phyloP scores from a whole-genome alignment of 495 filamentous ascomycete genomes.

The Aspergillus homomorphus region DNA sequence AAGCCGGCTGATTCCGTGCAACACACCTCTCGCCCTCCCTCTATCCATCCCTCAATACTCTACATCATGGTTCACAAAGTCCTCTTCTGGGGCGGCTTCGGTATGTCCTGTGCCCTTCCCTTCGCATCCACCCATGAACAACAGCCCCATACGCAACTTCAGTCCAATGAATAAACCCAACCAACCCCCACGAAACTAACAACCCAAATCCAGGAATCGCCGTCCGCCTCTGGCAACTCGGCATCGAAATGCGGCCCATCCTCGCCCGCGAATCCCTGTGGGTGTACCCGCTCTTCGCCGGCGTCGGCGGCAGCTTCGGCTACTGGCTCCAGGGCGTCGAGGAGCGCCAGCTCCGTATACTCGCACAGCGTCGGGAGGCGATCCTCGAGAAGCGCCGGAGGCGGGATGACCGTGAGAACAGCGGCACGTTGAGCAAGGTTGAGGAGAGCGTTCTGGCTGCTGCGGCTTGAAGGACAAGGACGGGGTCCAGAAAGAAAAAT shows the following conservation, averaged over 20 bases:
- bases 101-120: constrained; percentile 48
- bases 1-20: neutral
- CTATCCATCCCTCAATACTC: constrained; percentile 8
- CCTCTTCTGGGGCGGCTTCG: constrained; percentile 96
- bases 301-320: constrained; percentile 83
- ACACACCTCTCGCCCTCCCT: neutral
- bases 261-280: constrained; percentile 73
- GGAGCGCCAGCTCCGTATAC: constrained; percentile 66
- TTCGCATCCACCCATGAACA: neutral
- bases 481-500: neutral
- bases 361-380: constrained; percentile 68
- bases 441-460: constrained; percentile 43
- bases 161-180: neutral
- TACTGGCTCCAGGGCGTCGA: constrained; percentile 94
- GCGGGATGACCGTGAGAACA: constrained; percentile 49
- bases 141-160: neutral
- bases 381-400: constrained; percentile 87
- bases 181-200: neutral
- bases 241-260: constrained; percentile 96
- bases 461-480: constrained; percentile 24
- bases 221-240: constrained; percentile 91
- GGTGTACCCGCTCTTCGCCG: constrained; percentile 89
- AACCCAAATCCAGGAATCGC: constrained; percentile 62
- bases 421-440: constrained; percentile 41
- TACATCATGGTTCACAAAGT: constrained; percentile 67